Base-by-base conservation (phyloP, 2,329 filamentous ascomycete species). In the Penicillium sp. region DNA sequence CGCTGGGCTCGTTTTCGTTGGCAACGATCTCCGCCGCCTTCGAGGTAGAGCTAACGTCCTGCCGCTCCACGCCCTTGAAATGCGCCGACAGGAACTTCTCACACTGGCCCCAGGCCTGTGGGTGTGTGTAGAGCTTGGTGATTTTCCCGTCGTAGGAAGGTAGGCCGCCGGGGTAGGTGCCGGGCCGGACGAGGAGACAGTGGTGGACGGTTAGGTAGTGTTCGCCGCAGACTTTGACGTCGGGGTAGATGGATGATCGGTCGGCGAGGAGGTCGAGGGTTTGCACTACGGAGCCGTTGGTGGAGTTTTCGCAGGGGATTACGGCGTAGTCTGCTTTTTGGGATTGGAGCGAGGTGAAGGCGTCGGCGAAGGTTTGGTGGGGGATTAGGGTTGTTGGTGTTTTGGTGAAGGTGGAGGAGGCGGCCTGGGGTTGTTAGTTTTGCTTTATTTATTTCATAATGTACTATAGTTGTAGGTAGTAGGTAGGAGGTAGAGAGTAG, bases 41-140 rank as follows among this genome's bases (percentile, higher is more conserved):
- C 63, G 89, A 92, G 5, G 94, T 99, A 24, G 89, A 94, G 56
- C 87, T 89, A 39, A 91, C 88, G 69, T 97, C 92, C 55, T 93
- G 84, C 48, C 87, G 83, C 76, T 96, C 91, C n/a, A 88, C 81
- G 40, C 84, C 84, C 63, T 86, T 87, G 58, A 96, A 83, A 65
- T 90, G 79, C 24, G 80, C 78, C 8, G 81, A 79, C 23, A 97
- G 82, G 74, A 96, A 96, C 8, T 70, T 74, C 40, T 87, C 86
- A 74, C 92, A 97, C 76, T 99, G 94, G 23, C 92, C 92, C 80
- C 94, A 96, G 24, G 92, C 94, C 75, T 99, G 94, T 9, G 93
- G 92, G 74, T 99, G 94, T 21, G 91, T 94, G 77, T 96, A 96
- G 36, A 99, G 75, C 67, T 88, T 87, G 63, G 81, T 83, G 66